Percentiles rank a stretch among this genome's conserved stretches.
Conservation (phyloP, 768 basidiomycete genomes). For the Mycena vitilis region DNA sequence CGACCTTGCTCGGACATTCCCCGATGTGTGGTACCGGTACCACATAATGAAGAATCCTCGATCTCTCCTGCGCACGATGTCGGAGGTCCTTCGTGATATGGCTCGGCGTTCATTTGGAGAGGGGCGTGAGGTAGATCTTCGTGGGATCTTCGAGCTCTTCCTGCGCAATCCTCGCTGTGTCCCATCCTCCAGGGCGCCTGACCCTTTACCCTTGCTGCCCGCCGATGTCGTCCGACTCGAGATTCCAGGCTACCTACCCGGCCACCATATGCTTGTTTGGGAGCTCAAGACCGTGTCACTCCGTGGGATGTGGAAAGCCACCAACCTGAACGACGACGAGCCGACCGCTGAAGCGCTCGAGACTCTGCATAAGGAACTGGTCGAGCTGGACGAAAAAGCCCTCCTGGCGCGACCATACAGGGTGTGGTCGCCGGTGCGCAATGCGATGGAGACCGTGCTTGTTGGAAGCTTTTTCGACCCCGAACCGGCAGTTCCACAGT, state of each 20-base stretch:
- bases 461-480: constrained; percentile 18
- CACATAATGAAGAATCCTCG: not conserved
- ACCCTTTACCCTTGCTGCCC: not conserved
- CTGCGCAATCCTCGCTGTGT: constrained; percentile 5
- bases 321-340: constrained; percentile 16
- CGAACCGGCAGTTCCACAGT: constrained; percentile 1
- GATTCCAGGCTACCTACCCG: not conserved
- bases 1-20: not conserved
- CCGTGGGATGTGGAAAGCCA: constrained; percentile 18
- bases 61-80: not conserved
- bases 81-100: constrained; percentile 10
- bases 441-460: constrained; percentile 2
- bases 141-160: constrained; percentile 24
- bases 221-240: not conserved
- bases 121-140: constrained; percentile 19
- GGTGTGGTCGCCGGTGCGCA: constrained; percentile 7
- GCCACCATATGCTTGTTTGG: not conserved
- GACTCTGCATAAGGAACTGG: constrained; percentile 11
- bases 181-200: not conserved
- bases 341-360: constrained; percentile 9
- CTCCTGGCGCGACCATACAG: constrained; percentile 9
- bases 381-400: not conserved
- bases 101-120: not conserved
- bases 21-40: not conserved
- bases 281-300: constrained; percentile 14